Percentiles rank a stretch among this genome's conserved stretches.
Evolutionary conservation across 306 rosid species (phyloP).

Genomic region (Gynostemma pentaphyllum): DNA sequence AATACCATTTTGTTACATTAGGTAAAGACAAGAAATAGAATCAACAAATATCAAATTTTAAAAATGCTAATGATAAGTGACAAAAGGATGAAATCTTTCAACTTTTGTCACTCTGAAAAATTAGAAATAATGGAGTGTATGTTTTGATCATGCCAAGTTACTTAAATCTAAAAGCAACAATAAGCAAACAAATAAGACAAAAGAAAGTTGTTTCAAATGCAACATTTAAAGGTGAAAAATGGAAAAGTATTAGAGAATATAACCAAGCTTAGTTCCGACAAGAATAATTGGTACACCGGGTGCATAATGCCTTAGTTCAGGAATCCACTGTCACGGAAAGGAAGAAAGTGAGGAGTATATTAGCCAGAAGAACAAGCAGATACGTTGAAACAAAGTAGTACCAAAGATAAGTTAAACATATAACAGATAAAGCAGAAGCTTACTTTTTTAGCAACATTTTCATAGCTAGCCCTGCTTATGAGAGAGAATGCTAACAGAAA

Average conservation of each 20-base stretch:
- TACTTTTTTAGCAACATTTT: constrained; percentile 91
- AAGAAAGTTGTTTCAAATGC: background rate
- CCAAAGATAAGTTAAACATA: background rate
- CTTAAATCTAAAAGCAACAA: background rate
- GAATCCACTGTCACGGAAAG: constrained; percentile 55
- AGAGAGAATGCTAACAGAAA: constrained; percentile 92
- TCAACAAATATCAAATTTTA: background rate
- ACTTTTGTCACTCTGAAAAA: too few species aligned
- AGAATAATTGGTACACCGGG: constrained; percentile 94
- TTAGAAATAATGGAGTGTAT: too few species aligned
- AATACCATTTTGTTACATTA: background rate
- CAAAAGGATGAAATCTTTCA: too few species aligned
- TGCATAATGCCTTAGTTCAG: constrained; percentile 96
- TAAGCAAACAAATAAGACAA: background rate
- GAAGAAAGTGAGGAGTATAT: too few species aligned
- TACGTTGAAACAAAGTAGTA: background rate
- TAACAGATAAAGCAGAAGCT: constrained; percentile 9
- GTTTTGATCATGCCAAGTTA: background rate
- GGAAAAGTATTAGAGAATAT: constrained; percentile 25
- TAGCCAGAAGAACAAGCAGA: background rate
- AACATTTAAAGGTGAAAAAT: background rate
- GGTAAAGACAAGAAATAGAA: background rate
- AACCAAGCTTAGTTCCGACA: constrained; percentile 95
- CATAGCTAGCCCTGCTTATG: constrained; percentile 97
- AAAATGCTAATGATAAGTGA: too few species aligned